A percentile compares a stretch with the other conserved stretches of the same genome.
Conservation (phyloP, 163 green algal species). For the Prototheca cutis region DNA sequence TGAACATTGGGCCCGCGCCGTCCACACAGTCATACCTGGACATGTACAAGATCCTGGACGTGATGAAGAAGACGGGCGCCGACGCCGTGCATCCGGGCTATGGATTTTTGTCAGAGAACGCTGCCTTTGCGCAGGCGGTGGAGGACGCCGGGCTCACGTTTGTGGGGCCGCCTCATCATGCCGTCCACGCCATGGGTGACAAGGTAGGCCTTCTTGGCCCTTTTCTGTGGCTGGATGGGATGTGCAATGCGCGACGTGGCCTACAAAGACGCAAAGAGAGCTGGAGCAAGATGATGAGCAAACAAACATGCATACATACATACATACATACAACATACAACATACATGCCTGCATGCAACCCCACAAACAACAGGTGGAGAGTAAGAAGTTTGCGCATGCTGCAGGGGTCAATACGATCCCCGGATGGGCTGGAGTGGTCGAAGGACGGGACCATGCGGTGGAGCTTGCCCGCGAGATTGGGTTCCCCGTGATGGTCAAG, state of each 20-base stretch:
- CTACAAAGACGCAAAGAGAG: no score
- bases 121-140: constrained; percentile 22
- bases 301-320: no score
- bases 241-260: no score
- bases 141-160: constrained; percentile 16
- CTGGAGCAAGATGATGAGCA: no score
- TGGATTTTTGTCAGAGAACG: constrained; percentile 36
- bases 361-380: constrained; percentile 17
- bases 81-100: constrained; percentile 75
- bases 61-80: constrained; percentile 39
- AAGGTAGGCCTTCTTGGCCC: no score
- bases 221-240: no score
- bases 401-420: constrained; percentile 43
- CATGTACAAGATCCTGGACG: constrained; percentile 28
- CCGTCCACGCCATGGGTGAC: constrained; percentile 20
- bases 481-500: constrained; percentile 84
- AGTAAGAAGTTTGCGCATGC: constrained; percentile 31
- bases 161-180: constrained; percentile 21
- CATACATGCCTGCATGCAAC: neutral
- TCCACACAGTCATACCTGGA: constrained; percentile 69
- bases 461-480: constrained; percentile 32
- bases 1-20: constrained; percentile 56
- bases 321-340: no score
- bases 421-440: constrained; percentile 35
- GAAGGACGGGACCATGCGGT: constrained; percentile 18